phyloP scores from a whole-genome alignment of 352 stramenopile genomes.

The Saprolegnia diclina region DNA sequence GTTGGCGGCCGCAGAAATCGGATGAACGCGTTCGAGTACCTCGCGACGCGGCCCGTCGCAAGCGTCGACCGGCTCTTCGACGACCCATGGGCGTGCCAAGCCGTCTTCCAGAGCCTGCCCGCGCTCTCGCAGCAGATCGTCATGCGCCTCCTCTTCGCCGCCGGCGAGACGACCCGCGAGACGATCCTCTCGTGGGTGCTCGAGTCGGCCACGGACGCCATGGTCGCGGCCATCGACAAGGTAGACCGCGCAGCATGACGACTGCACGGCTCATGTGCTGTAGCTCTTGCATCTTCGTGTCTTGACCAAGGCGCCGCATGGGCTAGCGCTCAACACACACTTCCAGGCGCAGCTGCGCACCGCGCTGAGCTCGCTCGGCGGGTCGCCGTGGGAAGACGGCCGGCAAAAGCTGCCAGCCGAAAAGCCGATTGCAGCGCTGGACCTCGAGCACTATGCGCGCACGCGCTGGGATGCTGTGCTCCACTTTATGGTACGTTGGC shows the following conservation, averaged over 20 bases:
- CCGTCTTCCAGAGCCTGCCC: constrained; percentile 81
- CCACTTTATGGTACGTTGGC: constrained; percentile 56
- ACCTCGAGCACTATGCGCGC: constrained; percentile 57
- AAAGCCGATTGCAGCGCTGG: constrained; percentile 38
- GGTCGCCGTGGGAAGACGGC: constrained; percentile 66
- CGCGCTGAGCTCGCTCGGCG: constrained; percentile 60
- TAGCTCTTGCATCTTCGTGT: constrained; percentile 23
- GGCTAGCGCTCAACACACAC: constrained; percentile 9
- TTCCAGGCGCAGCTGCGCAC: constrained; percentile 34
- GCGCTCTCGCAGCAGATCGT: constrained; percentile 86
- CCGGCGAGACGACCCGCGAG: constrained; percentile 18
- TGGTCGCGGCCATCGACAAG: constrained; percentile 18
- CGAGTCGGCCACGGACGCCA: constrained; percentile 1
- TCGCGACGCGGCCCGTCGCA: constrained; percentile 66
- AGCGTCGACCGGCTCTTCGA: constrained; percentile 76
- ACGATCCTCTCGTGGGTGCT: constrained; percentile 9
- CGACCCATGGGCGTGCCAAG: constrained; percentile 85
- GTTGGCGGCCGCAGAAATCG: not conserved
- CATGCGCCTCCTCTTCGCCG: constrained; percentile 75
- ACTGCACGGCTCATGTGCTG: not conserved
- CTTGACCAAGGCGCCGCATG: not conserved
- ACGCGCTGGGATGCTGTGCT: constrained; percentile 62
- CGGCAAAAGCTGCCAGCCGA: constrained; percentile 42
- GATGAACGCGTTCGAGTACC: constrained; percentile 85
- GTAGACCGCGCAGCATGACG: not conserved